Evolutionary conservation across 768 basidiomycete species (phyloP), one percentile per base, ranked within the genome.

Genomic region (Tylopilus felleus): DNA sequence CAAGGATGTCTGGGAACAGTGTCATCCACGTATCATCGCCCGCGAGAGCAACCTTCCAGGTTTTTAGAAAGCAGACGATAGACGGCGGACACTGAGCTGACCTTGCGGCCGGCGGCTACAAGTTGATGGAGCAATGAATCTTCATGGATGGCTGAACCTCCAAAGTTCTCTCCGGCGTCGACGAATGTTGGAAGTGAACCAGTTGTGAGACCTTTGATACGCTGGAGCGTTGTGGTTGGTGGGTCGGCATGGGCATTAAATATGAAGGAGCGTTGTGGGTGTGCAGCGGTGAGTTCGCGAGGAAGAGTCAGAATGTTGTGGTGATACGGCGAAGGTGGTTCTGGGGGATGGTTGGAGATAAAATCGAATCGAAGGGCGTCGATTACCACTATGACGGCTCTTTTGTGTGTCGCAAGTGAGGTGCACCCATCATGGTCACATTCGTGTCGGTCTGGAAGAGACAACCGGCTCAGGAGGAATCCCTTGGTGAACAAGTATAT

Each of bases 11-110:
- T 0, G 95, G 92, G 65, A 94, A 99, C 13, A 95, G 81, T 1
- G 85, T 81, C 71, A 89, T 82, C 97, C 97, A 99, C 0, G 97
- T 99, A 68, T 98, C 93, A 64, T 98, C 96, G 0, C 97, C 96
- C 85, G 92, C 92, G 67, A 98, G 88, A 1, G 88, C 91, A 48
- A 91, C 72, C 80, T 89, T 75, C 71, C 52, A 55, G 31, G 51
- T 7, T 41, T 58, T 47, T 45, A 44, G 49, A 57, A 40, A 49
- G n/a, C 23, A 47, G 7, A 17, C n/a, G 25, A 13, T 21, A 17
- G 19, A 44, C 22, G 8, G 47, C 29, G 19, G 27, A 10, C 21
- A 31, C 23, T 21, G 21, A 53, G 39, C 56, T 64, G 60, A 89
- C 90, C 65, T 77, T 84, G 69, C 80, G 86, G 14, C 80, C 83